Evolutionary conservation across 2,329 filamentous ascomycete genomes (phyloP), one percentile per base, ranked within the genome.

Genomic region (Colletotrichum sp.): DNA sequence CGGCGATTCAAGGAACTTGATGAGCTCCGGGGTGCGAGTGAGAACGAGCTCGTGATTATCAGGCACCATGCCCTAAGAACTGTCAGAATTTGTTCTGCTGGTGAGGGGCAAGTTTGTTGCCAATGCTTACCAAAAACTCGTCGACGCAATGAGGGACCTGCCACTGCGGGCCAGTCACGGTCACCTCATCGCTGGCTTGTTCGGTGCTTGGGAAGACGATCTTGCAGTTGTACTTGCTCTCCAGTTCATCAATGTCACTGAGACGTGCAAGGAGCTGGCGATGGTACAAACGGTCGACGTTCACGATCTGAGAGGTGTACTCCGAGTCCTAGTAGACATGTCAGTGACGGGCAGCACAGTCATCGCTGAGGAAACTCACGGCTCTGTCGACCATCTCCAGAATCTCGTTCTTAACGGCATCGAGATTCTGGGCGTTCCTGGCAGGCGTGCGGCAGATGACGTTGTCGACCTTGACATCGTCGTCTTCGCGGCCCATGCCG

Each of bases 181-280:
- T 98, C 69, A 99, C 96, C 82, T 98, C 94, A 82, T 99, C 97
- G 83, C 96, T 99, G 26, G 97, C 97, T 85, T 98, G 95, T 85
- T 99, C 97, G 12, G 97, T 99, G 86, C 96, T 98, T 9, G 97
- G 97, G 83, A 99, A 99, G 80, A 96, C 95, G 82, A 99, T 98
- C 89, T 99, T 99, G 93, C 97, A 99, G 85, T 99, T 99, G 94
- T 96, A 99, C 87, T 98, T 98, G 90, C 98, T 98, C 88, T 99
- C 97, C 68, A 99, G 90, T 80, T 97, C 95, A 79, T 99, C 96
- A 74, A 99, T 95, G 82, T 98, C 95, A 60, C 92, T 89, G 78
- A 99, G 93, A 76, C 96, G 95, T 76, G 95, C 92, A 83, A 99
- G 94, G 76, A 99, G 92, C 86, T 98, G 95, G 79, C 97, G 95